A percentile compares a stretch with the other conserved stretches of the same genome.
These are phyloP conservation scores for Termitomyces sp. DNA, from an alignment of 768 basidiomycete species.

Conservation along the genomic window DNA sequence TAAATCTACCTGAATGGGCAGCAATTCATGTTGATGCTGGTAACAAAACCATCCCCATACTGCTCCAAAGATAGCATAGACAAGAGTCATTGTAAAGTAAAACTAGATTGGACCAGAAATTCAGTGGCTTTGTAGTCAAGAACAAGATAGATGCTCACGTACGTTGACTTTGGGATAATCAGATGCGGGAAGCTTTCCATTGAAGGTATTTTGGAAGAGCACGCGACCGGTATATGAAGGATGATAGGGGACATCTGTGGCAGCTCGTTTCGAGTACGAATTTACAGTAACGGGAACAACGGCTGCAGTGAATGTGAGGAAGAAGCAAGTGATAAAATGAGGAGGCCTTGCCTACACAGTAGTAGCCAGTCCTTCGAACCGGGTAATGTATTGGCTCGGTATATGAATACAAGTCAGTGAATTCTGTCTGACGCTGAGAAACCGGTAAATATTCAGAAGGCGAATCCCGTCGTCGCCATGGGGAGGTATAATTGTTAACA, in stretches of 20 bases:
- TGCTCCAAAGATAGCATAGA: slow-evolving; percentile 64
- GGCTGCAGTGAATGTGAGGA: slow-evolving; percentile 34
- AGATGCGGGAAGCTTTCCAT: slow-evolving; percentile 82
- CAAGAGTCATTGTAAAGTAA: slow-evolving; percentile 77
- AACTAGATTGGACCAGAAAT: slow-evolving; percentile 46
- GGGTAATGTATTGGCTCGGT: slow-evolving; percentile 72
- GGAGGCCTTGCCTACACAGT: slow-evolving; percentile 76
- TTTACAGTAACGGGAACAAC: slow-evolving; percentile 87
- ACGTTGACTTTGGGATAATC: slow-evolving; percentile 98
- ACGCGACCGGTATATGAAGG: slow-evolving; percentile 76
- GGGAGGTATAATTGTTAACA: slow-evolving; percentile 38
- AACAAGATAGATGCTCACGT: slow-evolving; percentile 20
- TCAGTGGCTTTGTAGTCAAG: not conserved
- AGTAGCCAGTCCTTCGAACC: slow-evolving; percentile 87
- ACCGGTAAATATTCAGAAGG: not conserved
- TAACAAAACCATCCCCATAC: slow-evolving; percentile 86
- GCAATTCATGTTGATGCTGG: slow-evolving; percentile 70
- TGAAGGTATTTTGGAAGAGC: slow-evolving; percentile 82
- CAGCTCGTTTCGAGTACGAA: slow-evolving; percentile 30
- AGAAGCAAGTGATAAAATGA: slow-evolving; percentile 2
- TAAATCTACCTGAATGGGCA: slow-evolving; percentile 72
- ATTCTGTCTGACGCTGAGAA: slow-evolving; percentile 19
- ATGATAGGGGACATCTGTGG: slow-evolving; percentile 56
- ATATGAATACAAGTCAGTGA: slow-evolving; percentile 53
- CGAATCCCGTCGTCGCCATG: slow-evolving; percentile 31